Evolutionary conservation across 2,329 filamentous ascomycete species (phyloP), one percentile per base, ranked within the genome.

Genomic region (Aschersonia sp.): DNA sequence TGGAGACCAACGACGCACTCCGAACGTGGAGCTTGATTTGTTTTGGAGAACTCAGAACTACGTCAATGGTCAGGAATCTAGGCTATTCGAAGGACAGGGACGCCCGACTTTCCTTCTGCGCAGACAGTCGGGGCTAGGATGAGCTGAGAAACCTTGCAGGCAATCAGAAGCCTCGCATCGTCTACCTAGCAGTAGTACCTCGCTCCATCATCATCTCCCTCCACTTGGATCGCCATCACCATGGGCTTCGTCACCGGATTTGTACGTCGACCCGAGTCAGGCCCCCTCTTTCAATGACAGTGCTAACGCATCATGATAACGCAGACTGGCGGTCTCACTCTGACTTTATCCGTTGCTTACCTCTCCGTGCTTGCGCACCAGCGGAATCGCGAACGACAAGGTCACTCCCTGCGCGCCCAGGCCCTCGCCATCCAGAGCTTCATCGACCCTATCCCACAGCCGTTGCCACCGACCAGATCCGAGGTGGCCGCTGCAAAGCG

Each of bases 201-300:
- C 22, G 22, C 22, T 4, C 22, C 22, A 22, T 22, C 22, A 3
- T 22, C 22, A 22, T 22, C 22, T 22, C 2, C 22, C 22, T 22
- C 22, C 2, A 2, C 22, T 22, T 22, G 22, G 22, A 22, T 32
- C 42, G 32, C 44, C 14, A 32, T n/a, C 46, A 66, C 49, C 55
- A 87, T 87, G 83, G 82, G 83, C 59, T 86, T 87, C 70, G 74
- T 77, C 54, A 73, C 79, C 41, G 84, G 84, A 56, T 84, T 88
- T 62, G 84, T 88, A 73, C 53, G 81, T 69, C 12, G 1, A 41
- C 11, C 6, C 40, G 4, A n/a, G 29, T 45, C 10, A 22, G 4
- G 30, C 9, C n/a, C 14, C 9, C 9, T 12, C 6, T 30, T 3
- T 6, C 35, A 29, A 29, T 46, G 30, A 7, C 30, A 14, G 37